These are phyloP conservation scores for Entamoeba nuttalli DNA, from an alignment of 208 protist species.

Conservation along the genomic window DNA sequence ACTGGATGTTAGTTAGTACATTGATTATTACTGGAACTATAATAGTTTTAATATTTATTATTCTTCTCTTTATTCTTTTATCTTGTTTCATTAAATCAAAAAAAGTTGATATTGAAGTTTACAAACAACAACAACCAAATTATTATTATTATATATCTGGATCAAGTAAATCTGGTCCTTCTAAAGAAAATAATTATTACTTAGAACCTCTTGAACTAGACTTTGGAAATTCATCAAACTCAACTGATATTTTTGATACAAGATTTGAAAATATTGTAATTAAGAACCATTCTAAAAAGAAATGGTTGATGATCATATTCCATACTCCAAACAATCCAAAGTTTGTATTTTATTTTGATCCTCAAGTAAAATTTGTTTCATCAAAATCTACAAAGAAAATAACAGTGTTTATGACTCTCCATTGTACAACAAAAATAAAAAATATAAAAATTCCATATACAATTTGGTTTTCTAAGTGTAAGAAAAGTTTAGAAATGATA, in stretches of 20 bases:
- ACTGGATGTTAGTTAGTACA: not conserved
- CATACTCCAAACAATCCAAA: not conserved
- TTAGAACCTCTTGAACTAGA: not conserved
- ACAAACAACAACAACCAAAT: not conserved
- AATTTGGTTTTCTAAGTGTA: not conserved
- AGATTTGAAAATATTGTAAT: not conserved
- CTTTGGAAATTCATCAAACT: not conserved
- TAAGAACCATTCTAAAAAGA: not conserved
- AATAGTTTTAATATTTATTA: not conserved
- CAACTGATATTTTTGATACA: not conserved
- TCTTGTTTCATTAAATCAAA: not conserved
- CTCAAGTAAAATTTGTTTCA: not conserved
- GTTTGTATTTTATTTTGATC: not conserved
- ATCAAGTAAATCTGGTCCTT: not conserved
- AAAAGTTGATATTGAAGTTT: not conserved
- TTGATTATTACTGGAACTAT: not conserved
- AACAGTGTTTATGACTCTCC: not conserved
- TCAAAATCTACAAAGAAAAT: not conserved
- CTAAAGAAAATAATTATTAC: not conserved
- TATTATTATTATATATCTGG: not conserved
- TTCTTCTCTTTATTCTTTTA: not conserved
- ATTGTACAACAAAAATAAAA: not conserved
- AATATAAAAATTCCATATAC: not conserved
- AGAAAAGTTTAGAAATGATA: not conserved
- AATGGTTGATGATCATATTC: not conserved